Base-by-base conservation (phyloP, 73 alveolate species). In the Paraurostyla sp. region DNA sequence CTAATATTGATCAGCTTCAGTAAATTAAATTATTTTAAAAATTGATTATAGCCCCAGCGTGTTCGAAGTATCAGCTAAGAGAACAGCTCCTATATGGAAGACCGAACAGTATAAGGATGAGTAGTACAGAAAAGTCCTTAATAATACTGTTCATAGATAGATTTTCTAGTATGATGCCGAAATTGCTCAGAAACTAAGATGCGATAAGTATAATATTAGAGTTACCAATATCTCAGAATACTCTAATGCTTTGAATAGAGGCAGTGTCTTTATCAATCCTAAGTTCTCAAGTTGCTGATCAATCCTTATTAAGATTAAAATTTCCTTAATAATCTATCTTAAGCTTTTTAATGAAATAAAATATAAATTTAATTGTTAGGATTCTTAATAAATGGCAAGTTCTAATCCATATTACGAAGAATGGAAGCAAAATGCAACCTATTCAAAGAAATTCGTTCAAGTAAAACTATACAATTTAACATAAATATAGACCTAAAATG, bases 201-300 rank as follows among this genome's bases (percentile, higher is more conserved):
- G 30, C 32, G 80, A 58, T 48, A 62, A 91, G 80, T 60, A 52
- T 48, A 91, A 91, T 48, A 73, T 76, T 60, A 45, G 88, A 56
- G 71, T 50, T 30, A 91, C 97, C 49, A 75, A 48, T n/a, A 93
- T 91, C 85, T 86, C 96, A 9, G 95, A 93, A 65, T 58, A 56
- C 65, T 90, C 97, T 0, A 93, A 93, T 76, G 97, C 97, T 23
- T 15, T 82, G n/a, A 91, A 93, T 71, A 90, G 93, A 73, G 94
- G 94, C 40, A 90, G 92, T 41, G 97, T 93, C 41, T 93, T 93
- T 60, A 89, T 38, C 69, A 93, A 93, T 83, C 97, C 97, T 15
- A 88, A 86, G 59, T 89, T 93, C 84, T 49, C 89, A n/a, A 65
- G 89, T 15, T 90, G 95, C 81, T 90, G 91, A 83, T n/a, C n/a